Conservation (phyloP, 306 rosid genomes). For the Cicer bijugum region DNA sequence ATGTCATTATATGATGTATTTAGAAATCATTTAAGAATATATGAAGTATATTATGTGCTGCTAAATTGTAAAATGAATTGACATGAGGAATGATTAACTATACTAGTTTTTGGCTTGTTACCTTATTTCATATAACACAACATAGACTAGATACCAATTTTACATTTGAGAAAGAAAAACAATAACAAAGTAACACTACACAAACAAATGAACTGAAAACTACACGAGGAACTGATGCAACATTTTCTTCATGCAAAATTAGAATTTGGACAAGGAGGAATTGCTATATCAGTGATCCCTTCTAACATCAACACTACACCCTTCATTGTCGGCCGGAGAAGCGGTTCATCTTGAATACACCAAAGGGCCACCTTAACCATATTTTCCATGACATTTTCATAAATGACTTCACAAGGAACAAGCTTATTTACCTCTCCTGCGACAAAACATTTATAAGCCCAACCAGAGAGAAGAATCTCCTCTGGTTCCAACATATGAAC, state of each 20-base stretch:
- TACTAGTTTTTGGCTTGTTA: too few relatives aligned
- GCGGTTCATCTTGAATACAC: constrained; percentile 53
- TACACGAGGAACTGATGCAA: neutral
- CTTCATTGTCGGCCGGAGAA: constrained; percentile 53
- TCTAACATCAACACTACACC: constrained; percentile 51
- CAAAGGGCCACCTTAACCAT: constrained; percentile 52
- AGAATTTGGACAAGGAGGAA: constrained; percentile 51
- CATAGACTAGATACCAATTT: too few relatives aligned
- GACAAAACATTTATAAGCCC: constrained; percentile 49
- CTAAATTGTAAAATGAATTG: too few relatives aligned
- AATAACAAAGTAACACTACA: neutral
- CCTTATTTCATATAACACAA: too few relatives aligned
- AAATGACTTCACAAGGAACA: constrained; percentile 30
- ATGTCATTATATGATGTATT: too few relatives aligned
- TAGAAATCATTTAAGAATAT: too few relatives aligned
- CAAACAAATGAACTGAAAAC: neutral
- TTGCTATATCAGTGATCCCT: constrained; percentile 44
- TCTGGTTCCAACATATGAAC: constrained; percentile 37
- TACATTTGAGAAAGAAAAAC: neutral
- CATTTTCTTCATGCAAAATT: constrained; percentile 6
- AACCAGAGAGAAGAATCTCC: constrained; percentile 42
- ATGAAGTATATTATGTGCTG: too few relatives aligned
- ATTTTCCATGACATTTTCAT: constrained; percentile 35
- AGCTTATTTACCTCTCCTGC: constrained; percentile 39
- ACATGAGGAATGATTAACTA: too few relatives aligned